Conservation (phyloP, 2,329 filamentous ascomycete genomes). For the Tolypocladium nubicola region DNA sequence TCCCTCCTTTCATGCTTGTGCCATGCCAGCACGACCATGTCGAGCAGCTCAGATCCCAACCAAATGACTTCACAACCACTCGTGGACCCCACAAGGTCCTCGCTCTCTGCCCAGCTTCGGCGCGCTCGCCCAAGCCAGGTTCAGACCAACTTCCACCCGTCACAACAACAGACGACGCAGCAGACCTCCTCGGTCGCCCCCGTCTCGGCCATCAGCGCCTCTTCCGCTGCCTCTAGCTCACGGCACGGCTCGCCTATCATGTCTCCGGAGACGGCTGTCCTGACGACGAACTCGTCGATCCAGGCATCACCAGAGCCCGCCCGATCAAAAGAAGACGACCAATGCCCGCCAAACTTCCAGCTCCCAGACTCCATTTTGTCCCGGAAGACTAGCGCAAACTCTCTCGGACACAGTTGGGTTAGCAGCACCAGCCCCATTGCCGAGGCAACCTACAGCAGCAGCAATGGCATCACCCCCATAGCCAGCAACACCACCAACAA, state of each 20-base stretch:
- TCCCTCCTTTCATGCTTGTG: slow-evolving; percentile 12
- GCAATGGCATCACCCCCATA: slow-evolving; percentile 5
- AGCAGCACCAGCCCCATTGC: slow-evolving; percentile 46
- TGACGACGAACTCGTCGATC: slow-evolving; percentile 51
- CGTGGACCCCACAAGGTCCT: slow-evolving; percentile 29
- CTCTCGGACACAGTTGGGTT: slow-evolving; percentile 51
- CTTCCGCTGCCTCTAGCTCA: slow-evolving; percentile 44
- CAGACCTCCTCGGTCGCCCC: slow-evolving; percentile 31
- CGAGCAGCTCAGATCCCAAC: slow-evolving; percentile 13
- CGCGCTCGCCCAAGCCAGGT: slow-evolving; percentile 35
- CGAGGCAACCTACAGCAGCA: slow-evolving; percentile 22
- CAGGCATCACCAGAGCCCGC: slow-evolving; percentile 57
- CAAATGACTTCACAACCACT: slow-evolving; percentile 11
- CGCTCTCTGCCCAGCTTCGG: slow-evolving; percentile 27
- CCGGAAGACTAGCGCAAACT: slow-evolving; percentile 47
- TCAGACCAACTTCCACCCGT: slow-evolving; percentile 31
- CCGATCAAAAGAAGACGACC: slow-evolving; percentile 43
- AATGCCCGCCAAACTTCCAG: slow-evolving; percentile 46
- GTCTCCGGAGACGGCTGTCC: slow-evolving; percentile 40
- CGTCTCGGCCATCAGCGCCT: slow-evolving; percentile 43
- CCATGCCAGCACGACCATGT: slow-evolving; percentile 13
- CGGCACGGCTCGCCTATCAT: slow-evolving; percentile 46
- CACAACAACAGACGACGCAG: slow-evolving; percentile 1
- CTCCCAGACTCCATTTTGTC: slow-evolving; percentile 63
- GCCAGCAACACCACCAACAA: slow-evolving; percentile 19